Percentiles rank a stretch among this genome's conserved stretches.
These are phyloP conservation scores for Talaromyces ruber DNA, from an alignment of 495 filamentous ascomycete species.

Conservation along the genomic window DNA sequence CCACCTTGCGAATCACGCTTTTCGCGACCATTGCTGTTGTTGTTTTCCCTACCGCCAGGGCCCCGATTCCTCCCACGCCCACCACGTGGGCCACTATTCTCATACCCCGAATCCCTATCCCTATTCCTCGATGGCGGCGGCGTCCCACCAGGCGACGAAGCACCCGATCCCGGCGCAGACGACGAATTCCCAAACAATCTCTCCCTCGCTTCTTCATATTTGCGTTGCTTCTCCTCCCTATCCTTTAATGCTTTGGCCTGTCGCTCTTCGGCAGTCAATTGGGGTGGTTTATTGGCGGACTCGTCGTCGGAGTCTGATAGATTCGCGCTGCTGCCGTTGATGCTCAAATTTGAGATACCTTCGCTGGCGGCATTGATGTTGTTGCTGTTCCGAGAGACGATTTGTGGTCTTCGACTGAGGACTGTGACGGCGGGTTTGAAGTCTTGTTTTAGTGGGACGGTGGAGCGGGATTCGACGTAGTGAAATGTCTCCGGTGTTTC, in stretches of 20 bases:
- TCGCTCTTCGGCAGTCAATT: slow-evolving; percentile 62
- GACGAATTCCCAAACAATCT: slow-evolving; percentile 66
- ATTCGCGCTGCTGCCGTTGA: slow-evolving; percentile 52
- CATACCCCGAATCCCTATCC: slow-evolving; percentile 16
- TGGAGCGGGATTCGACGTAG: slow-evolving; percentile 58
- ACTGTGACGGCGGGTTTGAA: slow-evolving; percentile 78
- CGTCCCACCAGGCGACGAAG: slow-evolving; percentile 49
- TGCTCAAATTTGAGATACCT: slow-evolving; percentile 45
- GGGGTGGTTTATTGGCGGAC: slow-evolving; percentile 39
- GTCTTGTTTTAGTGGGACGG: slow-evolving; percentile 65
- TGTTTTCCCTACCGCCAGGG: slow-evolving; percentile 14
- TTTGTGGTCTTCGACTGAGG: slow-evolving; percentile 70
- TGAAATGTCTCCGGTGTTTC: slow-evolving; percentile 59
- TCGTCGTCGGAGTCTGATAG: slow-evolving; percentile 52
- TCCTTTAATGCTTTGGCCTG: slow-evolving; percentile 64
- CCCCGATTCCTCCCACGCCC: slow-evolving; percentile 32
- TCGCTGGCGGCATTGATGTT: slow-evolving; percentile 43
- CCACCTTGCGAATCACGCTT: slow-evolving; percentile 41
- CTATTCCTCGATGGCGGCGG: slow-evolving; percentile 51
- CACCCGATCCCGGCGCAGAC: slow-evolving; percentile 35
- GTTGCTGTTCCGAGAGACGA: slow-evolving; percentile 21
- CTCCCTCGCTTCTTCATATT: slow-evolving; percentile 77
- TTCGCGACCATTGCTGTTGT: slow-evolving; percentile 22
- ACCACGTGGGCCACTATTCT: slow-evolving; percentile 4
- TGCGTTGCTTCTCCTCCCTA: slow-evolving; percentile 77